These are phyloP conservation scores for Diaporthe eres DNA, from an alignment of 2,329 filamentous ascomycete genomes.

Conservation along the genomic window DNA sequence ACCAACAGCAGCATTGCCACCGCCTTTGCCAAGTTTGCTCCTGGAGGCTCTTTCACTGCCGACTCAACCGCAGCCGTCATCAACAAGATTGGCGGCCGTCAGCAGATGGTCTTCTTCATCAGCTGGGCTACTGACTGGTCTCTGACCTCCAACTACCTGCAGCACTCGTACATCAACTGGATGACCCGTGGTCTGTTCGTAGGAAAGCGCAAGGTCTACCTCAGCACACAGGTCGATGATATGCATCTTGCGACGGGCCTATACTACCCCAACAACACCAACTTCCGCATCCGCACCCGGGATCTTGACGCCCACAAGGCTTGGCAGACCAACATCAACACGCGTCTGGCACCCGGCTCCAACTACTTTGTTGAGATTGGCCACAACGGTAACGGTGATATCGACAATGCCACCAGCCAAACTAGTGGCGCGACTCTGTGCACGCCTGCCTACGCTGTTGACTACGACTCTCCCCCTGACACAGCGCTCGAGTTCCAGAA, in stretches of 20 bases:
- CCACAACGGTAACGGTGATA: constrained; percentile 63
- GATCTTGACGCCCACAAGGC: constrained; percentile 62
- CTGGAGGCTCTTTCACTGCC: constrained; percentile 55
- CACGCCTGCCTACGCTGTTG: constrained; percentile 55
- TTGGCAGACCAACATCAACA: constrained; percentile 59
- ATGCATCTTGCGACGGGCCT: constrained; percentile 69
- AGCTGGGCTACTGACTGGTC: constrained; percentile 61
- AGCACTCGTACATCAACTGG: constrained; percentile 75
- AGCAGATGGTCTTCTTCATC: constrained; percentile 75
- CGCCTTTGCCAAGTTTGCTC: constrained; percentile 66
- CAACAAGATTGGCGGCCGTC: constrained; percentile 68
- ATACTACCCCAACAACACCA: constrained; percentile 61
- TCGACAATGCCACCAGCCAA: constrained; percentile 66
- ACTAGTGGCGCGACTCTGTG: constrained; percentile 61
- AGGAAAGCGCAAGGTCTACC: constrained; percentile 68
- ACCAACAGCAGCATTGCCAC: constrained; percentile 66
- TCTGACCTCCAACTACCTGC: constrained; percentile 68
- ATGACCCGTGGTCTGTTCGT: constrained; percentile 70
- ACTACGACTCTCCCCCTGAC: constrained; percentile 60
- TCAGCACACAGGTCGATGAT: constrained; percentile 73
- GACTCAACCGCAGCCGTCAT: constrained; percentile 69
- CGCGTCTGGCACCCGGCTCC: constrained; percentile 65
- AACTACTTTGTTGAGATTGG: constrained; percentile 67
- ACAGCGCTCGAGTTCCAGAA: constrained; percentile 61
- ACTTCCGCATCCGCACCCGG: constrained; percentile 62